Base-by-base conservation (phyloP, 1,284 basidiomycete species). In the Microbotryum saponariae region DNA sequence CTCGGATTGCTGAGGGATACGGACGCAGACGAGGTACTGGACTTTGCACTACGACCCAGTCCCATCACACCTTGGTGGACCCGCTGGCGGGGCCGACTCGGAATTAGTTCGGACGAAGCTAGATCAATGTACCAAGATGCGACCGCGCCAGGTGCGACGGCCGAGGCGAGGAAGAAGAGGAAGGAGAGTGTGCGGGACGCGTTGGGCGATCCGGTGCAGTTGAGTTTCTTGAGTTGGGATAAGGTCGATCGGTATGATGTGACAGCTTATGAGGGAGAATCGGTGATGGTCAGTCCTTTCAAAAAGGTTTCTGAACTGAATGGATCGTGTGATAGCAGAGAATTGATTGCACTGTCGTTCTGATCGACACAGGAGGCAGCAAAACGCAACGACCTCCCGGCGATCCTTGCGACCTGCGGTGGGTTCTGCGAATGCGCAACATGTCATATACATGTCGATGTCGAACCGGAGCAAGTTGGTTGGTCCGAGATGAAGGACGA, bases 51-150 rank as follows among this genome's bases (percentile, higher is more conserved):
- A 31, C 69, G 37, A 51, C 71, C 14, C 67, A 72, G 18, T 48
- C 72, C 1, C 61, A 72, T 42, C 37, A 42, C 37, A 2, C 73
- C 74, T 0, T 70, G 73, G 58, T 76, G 70, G 71, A 64, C 72
- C 0, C 66, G 72, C 4, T 76, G 76, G 76, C 68, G 76, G 23
- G 76, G 76, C 4, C 70, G 76, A 16, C 64, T 76, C 0, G 74
- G 72, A 1, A 53, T 76, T 14, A 48, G 44, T n/a, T 60, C 65
- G 21, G 62, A 69, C 23, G 56, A 64, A 6, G 65, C 61, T 48
- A 70, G 72, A 51, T 63, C 62, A 3, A 70, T 71, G n/a, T 71
- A 72, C 60, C 68, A 42, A 42, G 37, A 42, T 42, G 37, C 37
- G 2, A 42, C 12, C 14, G 37, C 37, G 37, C 14, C 37, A 6